Conservation (phyloP, 106 monocot species). For the Apostasia ramifera region DNA sequence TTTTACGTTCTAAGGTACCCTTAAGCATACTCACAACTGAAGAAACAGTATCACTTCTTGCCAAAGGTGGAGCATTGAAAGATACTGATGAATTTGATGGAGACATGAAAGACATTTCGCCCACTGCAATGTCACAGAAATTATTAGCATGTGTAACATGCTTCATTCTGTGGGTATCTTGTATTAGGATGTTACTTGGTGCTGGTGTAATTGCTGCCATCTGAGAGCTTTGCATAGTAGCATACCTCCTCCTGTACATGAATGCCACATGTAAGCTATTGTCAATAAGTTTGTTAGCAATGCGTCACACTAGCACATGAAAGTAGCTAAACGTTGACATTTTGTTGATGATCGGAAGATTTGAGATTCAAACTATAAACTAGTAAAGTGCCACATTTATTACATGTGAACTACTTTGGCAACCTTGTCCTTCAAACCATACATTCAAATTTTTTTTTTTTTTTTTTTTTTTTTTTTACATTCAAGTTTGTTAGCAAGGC, state of each 20-base stretch:
- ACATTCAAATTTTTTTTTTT: too few relatives aligned
- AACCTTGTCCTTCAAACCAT: too few relatives aligned
- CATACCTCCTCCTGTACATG: background rate
- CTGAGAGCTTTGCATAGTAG: background rate
- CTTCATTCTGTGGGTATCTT: background rate
- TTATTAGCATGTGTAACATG: slow-evolving; percentile 16
- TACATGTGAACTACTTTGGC: background rate
- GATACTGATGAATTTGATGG: slow-evolving; percentile 42
- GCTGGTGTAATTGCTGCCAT: background rate
- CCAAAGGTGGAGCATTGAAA: slow-evolving; percentile 19
- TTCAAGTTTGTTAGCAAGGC: too few relatives aligned
- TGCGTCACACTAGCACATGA: background rate
- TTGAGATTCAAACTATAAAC: too few relatives aligned
- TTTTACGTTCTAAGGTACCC: slow-evolving; percentile 41
- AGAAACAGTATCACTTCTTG: slow-evolving; percentile 32
- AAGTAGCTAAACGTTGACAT: background rate
- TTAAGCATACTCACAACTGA: slow-evolving; percentile 63
- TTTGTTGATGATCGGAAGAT: too few relatives aligned
- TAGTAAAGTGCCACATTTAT: too few relatives aligned
- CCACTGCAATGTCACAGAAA: slow-evolving; percentile 23
- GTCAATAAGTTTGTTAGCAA: background rate
- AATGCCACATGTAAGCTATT: background rate
- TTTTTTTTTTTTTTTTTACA: too few relatives aligned
- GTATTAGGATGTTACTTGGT: background rate
- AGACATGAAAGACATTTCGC: slow-evolving; percentile 29